Evolutionary conservation across 208 protist genomes (phyloP).

Genomic region (Wallacemonas sp.): DNA sequence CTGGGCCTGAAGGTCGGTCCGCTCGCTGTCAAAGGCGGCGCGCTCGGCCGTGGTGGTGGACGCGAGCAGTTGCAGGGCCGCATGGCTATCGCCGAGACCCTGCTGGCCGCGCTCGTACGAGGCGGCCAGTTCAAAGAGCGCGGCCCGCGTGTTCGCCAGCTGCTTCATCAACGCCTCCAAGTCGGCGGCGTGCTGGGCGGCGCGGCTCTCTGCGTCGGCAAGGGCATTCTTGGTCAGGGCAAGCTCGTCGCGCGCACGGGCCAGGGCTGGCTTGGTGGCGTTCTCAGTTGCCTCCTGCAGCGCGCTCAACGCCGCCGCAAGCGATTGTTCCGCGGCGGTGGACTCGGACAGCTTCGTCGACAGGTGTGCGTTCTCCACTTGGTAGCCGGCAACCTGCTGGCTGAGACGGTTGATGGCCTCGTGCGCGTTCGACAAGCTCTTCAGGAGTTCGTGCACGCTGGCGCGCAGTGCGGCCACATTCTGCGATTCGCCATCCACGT

Average conservation of each 20-base stretch:
- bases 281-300: background rate
- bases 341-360: background rate
- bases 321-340: background rate
- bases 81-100: background rate
- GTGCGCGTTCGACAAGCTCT: slow-evolving; percentile 8
- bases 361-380: background rate
- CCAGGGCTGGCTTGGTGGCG: slow-evolving; percentile 1
- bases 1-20: background rate
- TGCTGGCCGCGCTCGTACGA: background rate
- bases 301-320: background rate
- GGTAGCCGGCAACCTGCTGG: background rate
- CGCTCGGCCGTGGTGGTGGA: background rate
- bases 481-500: background rate
- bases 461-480: background rate
- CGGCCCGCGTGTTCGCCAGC: slow-evolving; percentile 3
- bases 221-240: background rate
- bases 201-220: background rate
- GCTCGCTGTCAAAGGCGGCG: background rate
- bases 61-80: background rate
- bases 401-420: slow-evolving; percentile 15
- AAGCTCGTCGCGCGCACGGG: background rate
- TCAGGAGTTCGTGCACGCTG: slow-evolving; percentile 1
- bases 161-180: background rate
- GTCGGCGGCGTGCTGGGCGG: background rate
- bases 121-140: slow-evolving; percentile 3